phyloP scores from a whole-genome alignment of 1,139 yeast genomes.

The Sugiyamaella castrensis region DNA sequence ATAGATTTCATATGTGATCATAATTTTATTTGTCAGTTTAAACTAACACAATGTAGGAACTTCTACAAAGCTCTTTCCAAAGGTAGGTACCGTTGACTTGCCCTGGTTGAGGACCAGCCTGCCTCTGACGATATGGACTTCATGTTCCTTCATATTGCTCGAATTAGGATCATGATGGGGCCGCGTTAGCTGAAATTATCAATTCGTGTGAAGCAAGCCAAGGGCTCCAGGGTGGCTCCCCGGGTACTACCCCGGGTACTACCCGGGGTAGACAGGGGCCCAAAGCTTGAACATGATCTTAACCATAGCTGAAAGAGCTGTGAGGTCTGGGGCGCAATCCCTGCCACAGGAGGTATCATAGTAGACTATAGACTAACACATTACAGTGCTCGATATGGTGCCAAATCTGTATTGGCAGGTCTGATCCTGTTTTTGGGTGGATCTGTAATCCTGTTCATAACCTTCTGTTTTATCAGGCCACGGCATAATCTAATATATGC shows the following conservation, averaged over 20 bases:
- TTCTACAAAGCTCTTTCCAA: conserved; percentile 25
- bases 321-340: background rate
- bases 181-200: no score
- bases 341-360: no score
- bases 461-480: conserved; percentile 38
- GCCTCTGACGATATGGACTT: no score
- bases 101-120: no score
- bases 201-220: no score
- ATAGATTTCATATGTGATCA: background rate
- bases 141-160: background rate
- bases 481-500: conserved; percentile 38
- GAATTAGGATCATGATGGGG: background rate
- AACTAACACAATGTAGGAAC: conserved; percentile 14
- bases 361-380: no score
- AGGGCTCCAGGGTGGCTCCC: no score
- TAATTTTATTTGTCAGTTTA: no score
- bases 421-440: conserved; percentile 38
- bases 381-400: conserved; percentile 28
- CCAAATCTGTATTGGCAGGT: conserved; percentile 39
- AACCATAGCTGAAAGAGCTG: background rate
- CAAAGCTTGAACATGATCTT: no score
- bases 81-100: no score
- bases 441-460: conserved; percentile 29
- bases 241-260: no score
- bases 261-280: no score